Conservation (phyloP, 345 rosid species). For the Hypericum perforatum region DNA sequence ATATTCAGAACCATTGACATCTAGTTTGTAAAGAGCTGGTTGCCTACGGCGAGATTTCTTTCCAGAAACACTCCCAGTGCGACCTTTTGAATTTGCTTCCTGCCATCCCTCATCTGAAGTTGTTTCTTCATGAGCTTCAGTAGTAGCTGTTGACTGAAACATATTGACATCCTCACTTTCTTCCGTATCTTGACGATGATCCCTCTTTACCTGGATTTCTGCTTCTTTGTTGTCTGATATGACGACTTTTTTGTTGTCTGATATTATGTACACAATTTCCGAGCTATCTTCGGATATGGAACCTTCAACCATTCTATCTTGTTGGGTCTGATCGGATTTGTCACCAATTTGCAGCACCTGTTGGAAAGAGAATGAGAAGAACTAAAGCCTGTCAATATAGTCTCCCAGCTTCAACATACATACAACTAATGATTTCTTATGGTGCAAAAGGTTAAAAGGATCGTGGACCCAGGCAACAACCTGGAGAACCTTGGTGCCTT, state of each 20-base stretch:
- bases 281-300: slow-evolving; percentile 12
- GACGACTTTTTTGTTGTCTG: not conserved
- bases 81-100: slow-evolving; percentile 47
- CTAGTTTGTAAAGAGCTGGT: slow-evolving; percentile 31
- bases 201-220: slow-evolving; percentile 9
- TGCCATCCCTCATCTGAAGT: slow-evolving; percentile 62
- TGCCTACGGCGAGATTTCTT: slow-evolving; percentile 29
- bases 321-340: slow-evolving; percentile 21
- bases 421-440: not conserved
- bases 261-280: not conserved
- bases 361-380: slow-evolving; percentile 4
- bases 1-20: slow-evolving; percentile 21
- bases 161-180: slow-evolving; percentile 12
- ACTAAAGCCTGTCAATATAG: not conserved
- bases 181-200: slow-evolving; percentile 21
- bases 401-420: slow-evolving; percentile 5
- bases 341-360: slow-evolving; percentile 46
- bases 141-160: slow-evolving; percentile 8
- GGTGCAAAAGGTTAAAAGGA: too few species aligned
- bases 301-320: slow-evolving; percentile 27
- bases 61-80: slow-evolving; percentile 28
- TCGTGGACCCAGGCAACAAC: too few species aligned
- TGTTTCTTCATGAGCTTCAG: slow-evolving; percentile 29
- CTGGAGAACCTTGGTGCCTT: too few species aligned
- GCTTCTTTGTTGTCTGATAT: slow-evolving; percentile 12